Evolutionary conservation across 2,329 filamentous ascomycete genomes (phyloP).

Genomic region (Penicillium sp.): DNA sequence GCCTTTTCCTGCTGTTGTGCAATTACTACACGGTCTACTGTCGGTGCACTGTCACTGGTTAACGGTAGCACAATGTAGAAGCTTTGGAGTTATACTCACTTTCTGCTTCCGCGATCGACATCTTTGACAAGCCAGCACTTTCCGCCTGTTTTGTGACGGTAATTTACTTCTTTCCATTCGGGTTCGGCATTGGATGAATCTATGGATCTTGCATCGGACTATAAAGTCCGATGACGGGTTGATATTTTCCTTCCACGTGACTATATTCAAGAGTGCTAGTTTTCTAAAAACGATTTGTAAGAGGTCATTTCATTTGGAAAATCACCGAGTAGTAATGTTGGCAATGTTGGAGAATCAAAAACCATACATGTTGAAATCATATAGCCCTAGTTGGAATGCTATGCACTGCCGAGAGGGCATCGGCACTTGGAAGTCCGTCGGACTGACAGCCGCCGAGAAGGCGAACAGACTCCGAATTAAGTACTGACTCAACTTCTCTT

Average conservation of each 20-base stretch:
- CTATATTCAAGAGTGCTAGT: neutral
- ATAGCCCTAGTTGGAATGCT: neutral
- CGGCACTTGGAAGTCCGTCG: slow-evolving; percentile 3
- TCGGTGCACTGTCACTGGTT: slow-evolving; percentile 10
- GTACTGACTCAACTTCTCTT: neutral
- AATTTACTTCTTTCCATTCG: slow-evolving; percentile 2
- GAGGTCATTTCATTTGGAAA: neutral
- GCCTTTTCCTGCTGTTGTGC: slow-evolving; percentile 9
- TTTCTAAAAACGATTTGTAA: neutral
- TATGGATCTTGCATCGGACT: neutral
- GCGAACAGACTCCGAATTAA: neutral
- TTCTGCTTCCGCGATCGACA: slow-evolving; percentile 17
- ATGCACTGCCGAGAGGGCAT: slow-evolving; percentile 1
- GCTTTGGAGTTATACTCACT: neutral
- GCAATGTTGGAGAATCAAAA: neutral
- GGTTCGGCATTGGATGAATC: neutral
- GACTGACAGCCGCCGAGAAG: neutral
- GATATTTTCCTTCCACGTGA: slow-evolving; percentile 4
- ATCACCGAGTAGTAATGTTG: neutral
- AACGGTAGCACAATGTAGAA: neutral
- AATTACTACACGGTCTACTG: slow-evolving; percentile 14
- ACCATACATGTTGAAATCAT: neutral
- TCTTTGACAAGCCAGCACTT: slow-evolving; percentile 11
- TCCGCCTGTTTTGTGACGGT: neutral
- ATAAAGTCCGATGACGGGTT: neutral